These are phyloP conservation scores for Stephanodiscus triporus DNA, from an alignment of 108 stramenopile species.

Conservation along the genomic window DNA sequence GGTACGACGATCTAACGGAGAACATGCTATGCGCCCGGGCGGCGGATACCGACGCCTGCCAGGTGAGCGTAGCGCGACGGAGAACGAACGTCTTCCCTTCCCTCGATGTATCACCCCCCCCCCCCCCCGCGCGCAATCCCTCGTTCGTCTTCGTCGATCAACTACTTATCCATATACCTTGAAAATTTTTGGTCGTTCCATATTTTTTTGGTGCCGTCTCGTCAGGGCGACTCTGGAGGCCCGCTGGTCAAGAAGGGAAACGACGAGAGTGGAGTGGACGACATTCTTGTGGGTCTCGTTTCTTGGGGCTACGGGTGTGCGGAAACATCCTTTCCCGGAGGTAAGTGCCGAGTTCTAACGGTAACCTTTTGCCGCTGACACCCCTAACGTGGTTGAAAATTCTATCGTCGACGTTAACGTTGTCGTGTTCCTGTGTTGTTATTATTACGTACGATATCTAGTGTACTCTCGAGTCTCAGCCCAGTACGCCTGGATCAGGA, in stretches of 20 bases:
- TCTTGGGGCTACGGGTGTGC: conserved; percentile 34
- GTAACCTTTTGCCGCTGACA: too few relatives aligned
- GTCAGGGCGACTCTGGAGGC: conserved; percentile 42
- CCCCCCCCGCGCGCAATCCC: not conserved
- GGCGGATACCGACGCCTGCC: conserved; percentile 15
- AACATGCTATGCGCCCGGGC: conserved; percentile 48
- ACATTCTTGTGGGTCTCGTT: conserved; percentile 53
- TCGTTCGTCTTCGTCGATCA: not conserved
- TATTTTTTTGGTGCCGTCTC: too few relatives aligned
- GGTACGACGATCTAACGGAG: conserved; percentile 25
- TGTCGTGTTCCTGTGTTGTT: not conserved
- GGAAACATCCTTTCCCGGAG: conserved; percentile 3
- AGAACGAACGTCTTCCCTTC: too few relatives aligned
- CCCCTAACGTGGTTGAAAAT: too few relatives aligned
- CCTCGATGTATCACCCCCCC: too few relatives aligned
- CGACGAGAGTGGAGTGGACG: conserved; percentile 22
- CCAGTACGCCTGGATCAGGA: conserved; percentile 56
- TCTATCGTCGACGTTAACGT: too few relatives aligned
- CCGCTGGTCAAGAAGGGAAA: conserved; percentile 23
- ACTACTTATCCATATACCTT: too few relatives aligned
- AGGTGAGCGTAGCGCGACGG: not conserved
- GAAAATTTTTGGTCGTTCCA: too few relatives aligned
- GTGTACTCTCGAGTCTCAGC: conserved; percentile 39
- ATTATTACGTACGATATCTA: not conserved
- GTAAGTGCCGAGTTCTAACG: not conserved